These are phyloP conservation scores for Scytalidium sp. DNA, from an alignment of 2,329 filamentous ascomycete genomes.

Conservation along the genomic window DNA sequence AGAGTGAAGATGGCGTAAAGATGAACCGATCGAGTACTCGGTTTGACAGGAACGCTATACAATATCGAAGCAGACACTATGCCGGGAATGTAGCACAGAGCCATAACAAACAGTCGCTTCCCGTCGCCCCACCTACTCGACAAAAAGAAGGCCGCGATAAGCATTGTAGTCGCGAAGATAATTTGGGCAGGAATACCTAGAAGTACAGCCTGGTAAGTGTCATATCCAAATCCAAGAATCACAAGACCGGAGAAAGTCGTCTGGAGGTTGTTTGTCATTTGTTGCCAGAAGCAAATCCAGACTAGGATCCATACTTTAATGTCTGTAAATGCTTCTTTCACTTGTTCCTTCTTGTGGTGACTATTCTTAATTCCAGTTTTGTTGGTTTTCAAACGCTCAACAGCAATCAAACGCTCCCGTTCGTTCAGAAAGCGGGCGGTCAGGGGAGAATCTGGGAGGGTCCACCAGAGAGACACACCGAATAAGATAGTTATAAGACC, in stretches of 20 bases:
- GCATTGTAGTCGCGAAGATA: not conserved
- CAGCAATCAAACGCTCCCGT: conserved; percentile 33
- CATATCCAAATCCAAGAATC: conserved; percentile 33
- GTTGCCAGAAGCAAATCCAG: not conserved
- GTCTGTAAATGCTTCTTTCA: conserved; percentile 35
- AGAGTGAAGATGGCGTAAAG: not conserved
- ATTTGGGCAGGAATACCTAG: conserved; percentile 51
- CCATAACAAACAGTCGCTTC: not conserved
- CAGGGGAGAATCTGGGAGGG: conserved; percentile 48
- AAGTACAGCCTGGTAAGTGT: conserved; percentile 28
- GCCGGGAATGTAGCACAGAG: not conserved
- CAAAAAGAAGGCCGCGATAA: not conserved
- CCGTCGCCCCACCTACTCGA: not conserved
- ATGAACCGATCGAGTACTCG: not conserved
- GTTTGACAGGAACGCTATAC: not conserved
- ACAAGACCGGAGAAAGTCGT: conserved; percentile 29
- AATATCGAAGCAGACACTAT: not conserved
- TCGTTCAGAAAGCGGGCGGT: conserved; percentile 36
- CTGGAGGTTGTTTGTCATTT: conserved; percentile 16
- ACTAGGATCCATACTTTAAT: conserved; percentile 27
- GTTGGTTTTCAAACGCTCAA: conserved; percentile 11
- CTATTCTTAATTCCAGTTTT: conserved; percentile 24
- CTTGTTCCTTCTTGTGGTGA: conserved; percentile 31
- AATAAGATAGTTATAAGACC: conserved; percentile 22
- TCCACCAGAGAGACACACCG: conserved; percentile 36